Percentiles rank a stretch among this genome's conserved stretches.
Conservation (phyloP, 2,329 filamentous ascomycete genomes). For the Monilinia fructicola region DNA sequence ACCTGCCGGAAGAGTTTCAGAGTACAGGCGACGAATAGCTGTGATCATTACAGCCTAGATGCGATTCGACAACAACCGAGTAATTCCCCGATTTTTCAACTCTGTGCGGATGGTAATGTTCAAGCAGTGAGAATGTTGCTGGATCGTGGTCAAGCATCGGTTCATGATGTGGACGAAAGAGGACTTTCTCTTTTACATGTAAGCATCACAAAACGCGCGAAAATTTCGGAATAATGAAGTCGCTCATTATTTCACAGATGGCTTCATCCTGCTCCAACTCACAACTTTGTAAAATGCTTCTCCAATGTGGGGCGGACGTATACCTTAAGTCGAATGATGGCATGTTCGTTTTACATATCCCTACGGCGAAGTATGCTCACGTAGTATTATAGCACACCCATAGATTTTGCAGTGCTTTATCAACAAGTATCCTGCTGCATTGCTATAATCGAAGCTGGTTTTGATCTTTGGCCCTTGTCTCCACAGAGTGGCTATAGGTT, state of each 20-base stretch:
- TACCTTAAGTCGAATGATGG: neutral
- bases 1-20: neutral
- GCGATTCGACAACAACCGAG: neutral
- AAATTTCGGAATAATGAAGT: rapidly evolving
- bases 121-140: slow-evolving; percentile 21
- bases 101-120: neutral
- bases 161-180: slow-evolving; percentile 14
- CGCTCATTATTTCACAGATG: neutral
- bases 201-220: neutral
- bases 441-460: neutral
- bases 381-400: neutral
- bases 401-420: no score
- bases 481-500: no score
- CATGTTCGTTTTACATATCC: rapidly evolving
- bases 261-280: rapidly evolving
- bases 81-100: slow-evolving; percentile 3
- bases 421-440: neutral
- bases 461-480: neutral
- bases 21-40: neutral
- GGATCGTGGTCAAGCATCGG: slow-evolving; percentile 19
- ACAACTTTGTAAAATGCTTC: neutral
- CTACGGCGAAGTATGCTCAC: neutral
- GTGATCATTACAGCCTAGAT: neutral
- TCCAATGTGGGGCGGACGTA: neutral
- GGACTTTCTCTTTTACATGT: slow-evolving; percentile 25